A percentile compares a stretch with the other conserved stretches of the same genome.
These are phyloP conservation scores for Wallemia hederae DNA, from an alignment of 1,284 basidiomycete species.

Conservation along the genomic window DNA sequence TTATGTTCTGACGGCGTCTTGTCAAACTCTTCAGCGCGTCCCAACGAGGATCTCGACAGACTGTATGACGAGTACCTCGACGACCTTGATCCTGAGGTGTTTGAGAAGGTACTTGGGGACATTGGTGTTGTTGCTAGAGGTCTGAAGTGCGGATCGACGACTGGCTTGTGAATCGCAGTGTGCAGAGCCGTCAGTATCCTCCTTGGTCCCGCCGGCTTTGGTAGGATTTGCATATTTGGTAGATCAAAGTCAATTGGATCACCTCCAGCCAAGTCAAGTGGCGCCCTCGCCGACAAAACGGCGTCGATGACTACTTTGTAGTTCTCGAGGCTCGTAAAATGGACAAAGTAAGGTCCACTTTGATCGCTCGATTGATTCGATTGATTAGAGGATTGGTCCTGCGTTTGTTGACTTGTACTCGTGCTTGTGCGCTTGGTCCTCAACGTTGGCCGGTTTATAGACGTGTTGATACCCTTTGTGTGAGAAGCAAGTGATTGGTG, in stretches of 20 bases:
- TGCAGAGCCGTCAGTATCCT: slow-evolving; percentile 65
- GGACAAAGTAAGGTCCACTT: slow-evolving; percentile 29
- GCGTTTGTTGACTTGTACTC: slow-evolving; percentile 27
- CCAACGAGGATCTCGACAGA: neutral
- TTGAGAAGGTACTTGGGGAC: slow-evolving; percentile 22
- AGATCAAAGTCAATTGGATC: slow-evolving; percentile 9
- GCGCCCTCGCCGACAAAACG: slow-evolving; percentile 17
- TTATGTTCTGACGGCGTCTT: neutral
- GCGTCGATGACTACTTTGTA: slow-evolving; percentile 62
- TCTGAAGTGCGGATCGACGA: slow-evolving; percentile 59
- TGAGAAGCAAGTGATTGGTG: neutral
- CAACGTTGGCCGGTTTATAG: slow-evolving; percentile 11
- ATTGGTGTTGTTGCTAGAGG: slow-evolving; percentile 75
- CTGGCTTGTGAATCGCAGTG: slow-evolving; percentile 50
- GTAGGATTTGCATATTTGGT: slow-evolving; percentile 74
- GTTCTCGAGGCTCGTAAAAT: slow-evolving; percentile 66
- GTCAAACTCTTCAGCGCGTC: neutral
- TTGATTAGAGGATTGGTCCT: slow-evolving; percentile 7
- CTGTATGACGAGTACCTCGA: neutral
- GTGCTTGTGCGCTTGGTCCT: slow-evolving; percentile 33
- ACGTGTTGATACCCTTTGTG: neutral
- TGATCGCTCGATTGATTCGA: slow-evolving; percentile 10
- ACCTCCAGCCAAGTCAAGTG: neutral
- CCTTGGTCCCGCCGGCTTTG: slow-evolving; percentile 76
- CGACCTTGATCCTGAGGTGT: slow-evolving; percentile 3